These are phyloP conservation scores for Nakazawaea anatomiae DNA, from an alignment of 805 yeast genomes.

Conservation along the genomic window DNA sequence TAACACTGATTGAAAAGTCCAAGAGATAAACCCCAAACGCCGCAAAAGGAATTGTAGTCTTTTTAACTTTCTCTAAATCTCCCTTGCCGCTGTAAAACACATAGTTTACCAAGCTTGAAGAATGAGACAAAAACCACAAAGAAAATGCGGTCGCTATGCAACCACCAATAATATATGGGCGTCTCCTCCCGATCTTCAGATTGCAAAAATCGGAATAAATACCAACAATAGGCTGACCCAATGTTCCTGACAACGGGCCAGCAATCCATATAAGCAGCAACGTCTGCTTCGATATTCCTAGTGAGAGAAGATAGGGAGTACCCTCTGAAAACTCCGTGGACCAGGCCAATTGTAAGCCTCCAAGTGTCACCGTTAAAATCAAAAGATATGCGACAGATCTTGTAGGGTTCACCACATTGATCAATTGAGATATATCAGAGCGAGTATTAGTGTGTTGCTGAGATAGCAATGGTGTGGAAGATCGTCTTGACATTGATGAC, in stretches of 20 bases:
- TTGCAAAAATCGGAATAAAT: slow-evolving; percentile 47
- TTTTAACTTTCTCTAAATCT: slow-evolving; percentile 19
- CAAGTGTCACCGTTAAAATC: slow-evolving; percentile 40
- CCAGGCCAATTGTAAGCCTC: slow-evolving; percentile 62
- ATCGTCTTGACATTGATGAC: slow-evolving; percentile 2
- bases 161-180: slow-evolving; percentile 55
- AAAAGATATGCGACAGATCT: slow-evolving; percentile 39
- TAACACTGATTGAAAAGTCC: slow-evolving; percentile 53
- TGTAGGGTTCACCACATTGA: slow-evolving; percentile 31
- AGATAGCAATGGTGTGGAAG: slow-evolving; percentile 7
- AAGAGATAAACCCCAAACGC: slow-evolving; percentile 45
- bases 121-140: slow-evolving; percentile 38
- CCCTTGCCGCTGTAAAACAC: slow-evolving; percentile 21
- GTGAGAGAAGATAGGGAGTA: slow-evolving; percentile 51
- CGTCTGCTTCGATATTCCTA: slow-evolving; percentile 53
- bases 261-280: slow-evolving; percentile 62
- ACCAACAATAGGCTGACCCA: slow-evolving; percentile 63
- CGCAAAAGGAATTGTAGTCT: slow-evolving; percentile 41
- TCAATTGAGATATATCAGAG: slow-evolving; percentile 5
- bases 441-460: background rate
- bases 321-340: slow-evolving; percentile 61
- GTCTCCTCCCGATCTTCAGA: slow-evolving; percentile 41
- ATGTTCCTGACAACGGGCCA: slow-evolving; percentile 57
- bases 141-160: slow-evolving; percentile 40
- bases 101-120: slow-evolving; percentile 31